A percentile compares a stretch with the other conserved stretches of the same genome.
Conservation (phyloP, 768 basidiomycete species). For the Trametes cingulata region DNA sequence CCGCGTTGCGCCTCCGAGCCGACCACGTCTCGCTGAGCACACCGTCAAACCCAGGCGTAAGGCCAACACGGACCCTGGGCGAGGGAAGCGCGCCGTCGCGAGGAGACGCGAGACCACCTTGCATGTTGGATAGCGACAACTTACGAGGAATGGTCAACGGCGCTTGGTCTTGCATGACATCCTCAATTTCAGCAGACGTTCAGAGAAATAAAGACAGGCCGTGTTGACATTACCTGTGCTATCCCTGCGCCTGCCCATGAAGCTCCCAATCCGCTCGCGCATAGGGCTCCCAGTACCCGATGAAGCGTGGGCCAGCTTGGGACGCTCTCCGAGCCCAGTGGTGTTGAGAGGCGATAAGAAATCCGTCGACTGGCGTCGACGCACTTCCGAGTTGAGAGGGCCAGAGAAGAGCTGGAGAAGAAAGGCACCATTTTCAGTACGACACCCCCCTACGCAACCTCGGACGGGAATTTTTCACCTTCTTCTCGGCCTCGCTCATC, state of each 20-base stretch:
- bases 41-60: constrained; percentile 69
- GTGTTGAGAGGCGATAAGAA: constrained; percentile 61
- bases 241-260: constrained; percentile 63
- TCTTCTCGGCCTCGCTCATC: constrained; percentile 81
- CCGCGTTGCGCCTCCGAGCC: constrained; percentile 60
- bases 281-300: constrained; percentile 54
- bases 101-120: constrained; percentile 50
- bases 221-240: constrained; percentile 47
- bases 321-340: constrained; percentile 52
- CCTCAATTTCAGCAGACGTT: constrained; percentile 3
- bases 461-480: constrained; percentile 50
- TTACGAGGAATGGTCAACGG: constrained; percentile 60
- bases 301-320: constrained; percentile 53
- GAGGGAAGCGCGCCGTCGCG: constrained; percentile 63
- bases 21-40: constrained; percentile 74
- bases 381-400: constrained; percentile 83
- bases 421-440: constrained; percentile 10
- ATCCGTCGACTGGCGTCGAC: constrained; percentile 81
- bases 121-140: constrained; percentile 64
- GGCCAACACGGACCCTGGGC: constrained; percentile 62
- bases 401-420: constrained; percentile 71
- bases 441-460: not conserved
- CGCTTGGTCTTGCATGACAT: constrained; percentile 52
- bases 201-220: not conserved
- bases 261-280: constrained; percentile 65